Base-by-base conservation (phyloP, 2,329 filamentous ascomycete genomes). In the Microascus cirrosus region DNA sequence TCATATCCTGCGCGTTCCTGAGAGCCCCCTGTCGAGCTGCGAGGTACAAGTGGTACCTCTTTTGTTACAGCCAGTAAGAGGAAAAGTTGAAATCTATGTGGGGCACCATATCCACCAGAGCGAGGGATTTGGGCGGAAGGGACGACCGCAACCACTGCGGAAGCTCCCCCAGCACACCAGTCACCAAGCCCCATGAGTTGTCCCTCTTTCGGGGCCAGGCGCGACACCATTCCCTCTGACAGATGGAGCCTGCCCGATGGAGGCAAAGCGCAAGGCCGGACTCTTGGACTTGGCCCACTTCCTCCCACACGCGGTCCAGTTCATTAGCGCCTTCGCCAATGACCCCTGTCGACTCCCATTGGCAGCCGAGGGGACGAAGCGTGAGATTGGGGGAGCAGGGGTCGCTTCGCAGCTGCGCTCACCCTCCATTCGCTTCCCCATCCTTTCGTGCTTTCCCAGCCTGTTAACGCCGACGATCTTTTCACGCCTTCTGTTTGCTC, bases 401-500 rank as follows among this genome's bases (percentile, higher is more conserved):
- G 42, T 56, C 34, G 25, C 39, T 45, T 5, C 39, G 36, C 36
- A 2, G 12, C 12, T 42, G 36, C n/a, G 3, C 39, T 57, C 55
- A 39, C n/a, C 48, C 28, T 24, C 22, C 20, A 15, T 36, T 20
- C 51, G 34, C 15, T 42, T 53, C 45, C 11, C 20, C 35, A 12
- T 18, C 34, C 45, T 45, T n/a, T 51, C 45, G 7, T 53, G 28
- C 22, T 39, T 20, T 28, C 8, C 39, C 39, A 18, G 22, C 24
- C 20, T 28, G 5, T 34, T 42, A 25, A 56, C 24, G 18, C 42
- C 54, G 22, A 48, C 39, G 15, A 25, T 55, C 28, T n/a, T 50
- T 32, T 54, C 57, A 42, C 54, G 34, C 51, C 50, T 53, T 39
- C 25, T 54, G 54, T 55, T 28, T 28, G 22, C n/a, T 55, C 32